Evolutionary conservation across 805 yeast species (phyloP).

Genomic region (Wickerhamiella bombiphila): DNA sequence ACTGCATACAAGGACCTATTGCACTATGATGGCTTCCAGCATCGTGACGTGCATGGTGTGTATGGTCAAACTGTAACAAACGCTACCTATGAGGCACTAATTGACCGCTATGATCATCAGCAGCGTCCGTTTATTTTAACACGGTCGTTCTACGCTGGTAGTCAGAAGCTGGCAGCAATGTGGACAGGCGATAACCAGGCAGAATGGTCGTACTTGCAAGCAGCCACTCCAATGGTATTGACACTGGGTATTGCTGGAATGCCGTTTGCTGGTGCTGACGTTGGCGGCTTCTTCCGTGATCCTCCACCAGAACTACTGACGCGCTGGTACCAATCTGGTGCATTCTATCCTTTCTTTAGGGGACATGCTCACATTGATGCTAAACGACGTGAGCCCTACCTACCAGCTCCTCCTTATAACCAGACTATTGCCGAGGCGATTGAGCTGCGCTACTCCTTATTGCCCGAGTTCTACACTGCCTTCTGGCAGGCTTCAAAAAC

Average conservation of each 20-base stretch:
- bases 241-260: constrained; percentile 69
- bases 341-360: constrained; percentile 92
- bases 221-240: constrained; percentile 76
- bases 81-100: constrained; percentile 57
- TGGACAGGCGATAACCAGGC: constrained; percentile 98
- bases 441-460: constrained; percentile 52
- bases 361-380: constrained; percentile 96
- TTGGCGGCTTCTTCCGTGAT: constrained; percentile 91
- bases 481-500: constrained; percentile 46
- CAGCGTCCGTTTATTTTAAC: constrained; percentile 81
- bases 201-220: constrained; percentile 71
- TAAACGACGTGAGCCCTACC: constrained; percentile 83
- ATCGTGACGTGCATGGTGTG: constrained; percentile 78
- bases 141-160: constrained; percentile 77
- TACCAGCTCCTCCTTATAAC: constrained; percentile 62
- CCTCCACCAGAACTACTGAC: constrained; percentile 68
- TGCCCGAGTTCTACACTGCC: constrained; percentile 69
- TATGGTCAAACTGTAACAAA: constrained; percentile 72
- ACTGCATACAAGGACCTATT: constrained; percentile 68
- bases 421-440: constrained; percentile 48
- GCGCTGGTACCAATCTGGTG: constrained; percentile 93
- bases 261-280: constrained; percentile 94
- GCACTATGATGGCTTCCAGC: constrained; percentile 74
- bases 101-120: constrained; percentile 30
- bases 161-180: constrained; percentile 81